Conservation (phyloP, 345 rosid species). For the Durio zibethinus region DNA sequence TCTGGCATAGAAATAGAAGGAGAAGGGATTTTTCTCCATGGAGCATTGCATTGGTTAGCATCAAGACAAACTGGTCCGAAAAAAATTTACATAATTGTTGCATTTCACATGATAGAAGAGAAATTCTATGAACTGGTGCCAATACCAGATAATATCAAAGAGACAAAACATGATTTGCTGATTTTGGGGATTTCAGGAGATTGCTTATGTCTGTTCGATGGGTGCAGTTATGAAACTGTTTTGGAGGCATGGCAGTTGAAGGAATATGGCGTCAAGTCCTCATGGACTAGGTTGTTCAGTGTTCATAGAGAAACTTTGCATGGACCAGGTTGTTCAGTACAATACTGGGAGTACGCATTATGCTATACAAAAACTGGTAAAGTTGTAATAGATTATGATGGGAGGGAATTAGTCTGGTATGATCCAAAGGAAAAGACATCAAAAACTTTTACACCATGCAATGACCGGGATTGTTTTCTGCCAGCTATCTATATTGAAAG, state of each 20-base stretch:
- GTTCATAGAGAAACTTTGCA: not conserved
- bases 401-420: not conserved
- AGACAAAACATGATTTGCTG: not conserved
- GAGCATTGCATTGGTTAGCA: not conserved
- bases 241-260: not conserved
- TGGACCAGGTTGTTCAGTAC: not conserved
- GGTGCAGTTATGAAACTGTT: not conserved
- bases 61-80: not conserved
- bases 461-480: not conserved
- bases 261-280: not conserved
- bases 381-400: not conserved
- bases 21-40: not conserved
- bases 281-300: not conserved
- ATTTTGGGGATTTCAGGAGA: not conserved
- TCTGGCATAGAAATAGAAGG: not conserved
- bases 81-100: not conserved
- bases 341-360: not conserved
- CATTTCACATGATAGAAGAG: not conserved
- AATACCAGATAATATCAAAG: not conserved
- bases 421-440: not conserved
- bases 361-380: not conserved
- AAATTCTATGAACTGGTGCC: not conserved
- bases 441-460: not conserved
- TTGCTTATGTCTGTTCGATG: not conserved
- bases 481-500: not conserved